Evolutionary conservation across 257 asterid genomes (phyloP), one percentile per base, ranked within the genome.

Genomic region (Penstemon barbatus): DNA sequence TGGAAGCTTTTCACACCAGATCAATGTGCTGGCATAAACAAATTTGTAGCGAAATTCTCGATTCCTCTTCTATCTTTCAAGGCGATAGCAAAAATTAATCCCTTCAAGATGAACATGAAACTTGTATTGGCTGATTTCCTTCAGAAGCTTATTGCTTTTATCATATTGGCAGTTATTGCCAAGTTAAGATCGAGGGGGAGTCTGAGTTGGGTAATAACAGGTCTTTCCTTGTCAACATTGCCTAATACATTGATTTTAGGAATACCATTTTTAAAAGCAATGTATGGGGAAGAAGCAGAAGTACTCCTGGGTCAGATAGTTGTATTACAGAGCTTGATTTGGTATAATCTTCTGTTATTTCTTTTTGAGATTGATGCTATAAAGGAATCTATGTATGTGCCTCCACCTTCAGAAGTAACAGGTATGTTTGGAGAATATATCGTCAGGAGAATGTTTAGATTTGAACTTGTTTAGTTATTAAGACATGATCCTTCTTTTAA

Each of bases 171-270:
- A 41, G 66, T 69, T n/a, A 64, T 80, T 38, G 79, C 89, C 62
- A 87, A 74, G 68, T 19, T 84, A 45, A 77, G 78, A 55, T 73
- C 90, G 13, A 69, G 72, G 73, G 89, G 95, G 63, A 80, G 80
- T 65, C 78, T 89, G 77, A 74, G 76, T 60, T 86, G 92, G 96
- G 73, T 87, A 64, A 83, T 92, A 64, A 92, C 97, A 37, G 95
- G 98, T 44, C 79, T 92, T 64, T 92, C 98, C 13, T 63, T 89
- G 72, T 80, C 96, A 53, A 87, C 97, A 65, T 72, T 92, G 76
- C 98, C 97, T 39, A 92, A 92, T 58, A 86, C 98, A 8, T 74
- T 92, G 49, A 76, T 92, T 58, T 49, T 92, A 60, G 98, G 98
- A 63, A 90, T 92, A 71, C 97, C 98, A 33, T 66, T 92, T 8